A percentile compares a stretch with the other conserved stretches of the same genome.
phyloP scores from a whole-genome alignment of 1,284 basidiomycete genomes.

The Sanguinoderma infundibulare region DNA sequence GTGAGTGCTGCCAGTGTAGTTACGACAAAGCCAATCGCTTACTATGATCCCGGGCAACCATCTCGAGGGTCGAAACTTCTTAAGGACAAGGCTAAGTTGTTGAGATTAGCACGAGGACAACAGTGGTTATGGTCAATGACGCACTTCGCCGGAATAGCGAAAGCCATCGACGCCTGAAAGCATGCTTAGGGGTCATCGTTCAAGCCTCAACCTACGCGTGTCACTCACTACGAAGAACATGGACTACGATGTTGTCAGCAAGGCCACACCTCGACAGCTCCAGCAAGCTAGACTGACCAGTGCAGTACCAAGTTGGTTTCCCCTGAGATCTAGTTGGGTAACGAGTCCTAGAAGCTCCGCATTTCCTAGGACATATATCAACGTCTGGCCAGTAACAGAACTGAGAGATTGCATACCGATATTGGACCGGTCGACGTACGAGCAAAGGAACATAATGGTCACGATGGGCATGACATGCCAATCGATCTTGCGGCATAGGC shows the following conservation, averaged over 20 bases:
- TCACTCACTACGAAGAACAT: constrained; percentile 74
- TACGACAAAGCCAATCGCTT: background rate
- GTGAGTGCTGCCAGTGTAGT: background rate
- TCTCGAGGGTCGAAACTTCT: constrained; percentile 37
- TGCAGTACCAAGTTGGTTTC: constrained; percentile 66
- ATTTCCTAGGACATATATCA: constrained; percentile 59
- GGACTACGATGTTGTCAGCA: constrained; percentile 47
- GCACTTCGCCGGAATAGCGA: constrained; percentile 64
- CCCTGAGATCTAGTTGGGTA: constrained; percentile 56
- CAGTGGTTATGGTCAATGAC: constrained; percentile 10
- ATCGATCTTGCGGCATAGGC: no score
- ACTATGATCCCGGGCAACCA: constrained; percentile 37
- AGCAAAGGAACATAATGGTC: constrained; percentile 44
- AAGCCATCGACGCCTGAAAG: constrained; percentile 58
- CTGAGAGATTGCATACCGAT: constrained; percentile 29
- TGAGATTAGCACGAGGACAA: background rate
- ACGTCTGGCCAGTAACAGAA: background rate
- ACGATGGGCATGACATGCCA: constrained; percentile 42
- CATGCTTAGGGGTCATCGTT: background rate
- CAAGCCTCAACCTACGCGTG: constrained; percentile 25
- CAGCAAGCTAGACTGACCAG: constrained; percentile 46
- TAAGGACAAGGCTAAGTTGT: constrained; percentile 32
- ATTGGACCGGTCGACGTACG: constrained; percentile 36
- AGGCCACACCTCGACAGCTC: background rate
- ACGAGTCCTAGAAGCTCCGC: constrained; percentile 64